phyloP scores from a whole-genome alignment of 2,329 filamentous ascomycete genomes.

The Aspergillus sp. region DNA sequence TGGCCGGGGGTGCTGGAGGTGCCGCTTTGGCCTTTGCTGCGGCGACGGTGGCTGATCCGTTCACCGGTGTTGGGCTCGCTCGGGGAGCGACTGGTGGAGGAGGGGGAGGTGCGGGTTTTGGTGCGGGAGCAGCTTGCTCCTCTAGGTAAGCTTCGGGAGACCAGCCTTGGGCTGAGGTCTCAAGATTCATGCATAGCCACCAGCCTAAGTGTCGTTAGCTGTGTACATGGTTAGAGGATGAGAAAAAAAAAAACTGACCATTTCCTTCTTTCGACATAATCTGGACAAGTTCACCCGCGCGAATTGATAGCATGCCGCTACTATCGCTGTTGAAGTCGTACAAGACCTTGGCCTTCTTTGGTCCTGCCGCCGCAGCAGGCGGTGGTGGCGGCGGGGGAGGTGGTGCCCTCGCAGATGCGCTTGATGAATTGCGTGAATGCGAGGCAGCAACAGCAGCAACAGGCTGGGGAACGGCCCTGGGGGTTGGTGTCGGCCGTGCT shows the following conservation, averaged over 20 bases:
- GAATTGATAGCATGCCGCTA: constrained; percentile 80
- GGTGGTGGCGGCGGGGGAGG: constrained; percentile 66
- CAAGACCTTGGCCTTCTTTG: constrained; percentile 78
- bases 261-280: constrained; percentile 94
- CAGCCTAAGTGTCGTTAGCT: constrained; percentile 63
- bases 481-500: constrained; percentile 32
- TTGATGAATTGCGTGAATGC: constrained; percentile 50
- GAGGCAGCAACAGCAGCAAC: constrained; percentile 38
- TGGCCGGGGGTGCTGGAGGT: constrained; percentile 75
- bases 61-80: constrained; percentile 63
- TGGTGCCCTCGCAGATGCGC: constrained; percentile 63
- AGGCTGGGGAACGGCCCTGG: constrained; percentile 51
- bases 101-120: constrained; percentile 59
- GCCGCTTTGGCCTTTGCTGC: constrained; percentile 63
- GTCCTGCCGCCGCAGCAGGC: constrained; percentile 54
- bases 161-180: constrained; percentile 78
- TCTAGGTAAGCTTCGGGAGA: constrained; percentile 92
- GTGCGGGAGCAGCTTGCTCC: constrained; percentile 60
- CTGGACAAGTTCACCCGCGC: constrained; percentile 76
- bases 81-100: constrained; percentile 49
- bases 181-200: constrained; percentile 83
- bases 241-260: constrained; percentile 57
- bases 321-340: constrained; percentile 89
- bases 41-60: constrained; percentile 42
- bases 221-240: not conserved